A percentile compares a stretch with the other conserved stretches of the same genome.
phyloP scores from a whole-genome alignment of 805 yeast species.

The Saturnispora sanitii region DNA sequence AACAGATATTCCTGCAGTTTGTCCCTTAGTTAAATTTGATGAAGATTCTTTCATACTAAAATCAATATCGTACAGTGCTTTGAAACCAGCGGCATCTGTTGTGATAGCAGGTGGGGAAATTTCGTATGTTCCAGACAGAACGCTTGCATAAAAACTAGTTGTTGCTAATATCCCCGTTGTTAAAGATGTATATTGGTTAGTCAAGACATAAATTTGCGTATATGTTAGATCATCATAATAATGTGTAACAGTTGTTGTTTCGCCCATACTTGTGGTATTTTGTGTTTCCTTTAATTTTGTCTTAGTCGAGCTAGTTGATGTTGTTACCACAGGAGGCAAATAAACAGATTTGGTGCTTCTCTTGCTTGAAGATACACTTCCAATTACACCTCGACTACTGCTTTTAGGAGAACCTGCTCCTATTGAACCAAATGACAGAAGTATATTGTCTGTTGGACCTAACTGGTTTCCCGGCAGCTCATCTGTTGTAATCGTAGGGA shows the following conservation, averaged over 20 bases:
- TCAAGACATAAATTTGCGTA: slow-evolving; percentile 24
- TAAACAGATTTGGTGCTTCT: background rate
- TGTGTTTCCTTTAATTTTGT: no score
- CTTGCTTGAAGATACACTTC: background rate
- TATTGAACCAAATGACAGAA: background rate
- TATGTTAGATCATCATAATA: slow-evolving; percentile 15
- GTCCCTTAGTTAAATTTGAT: slow-evolving; percentile 13
- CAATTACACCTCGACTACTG: background rate
- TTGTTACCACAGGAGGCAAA: background rate
- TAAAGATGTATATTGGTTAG: slow-evolving; percentile 21
- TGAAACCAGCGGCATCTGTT: slow-evolving; percentile 20
- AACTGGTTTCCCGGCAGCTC: slow-evolving; percentile 10
- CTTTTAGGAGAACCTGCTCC: slow-evolving; percentile 1
- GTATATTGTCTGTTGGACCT: background rate
- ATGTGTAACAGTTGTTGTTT: slow-evolving; percentile 14
- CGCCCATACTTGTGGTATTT: slow-evolving; percentile 1
- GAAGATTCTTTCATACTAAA: background rate
- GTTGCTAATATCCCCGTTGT: slow-evolving; percentile 18
- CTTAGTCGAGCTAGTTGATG: slow-evolving; percentile 2
- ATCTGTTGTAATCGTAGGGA: slow-evolving; percentile 14
- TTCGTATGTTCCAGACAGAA: slow-evolving; percentile 11
- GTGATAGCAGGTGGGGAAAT: slow-evolving; percentile 19
- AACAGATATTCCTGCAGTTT: slow-evolving; percentile 25
- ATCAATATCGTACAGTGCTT: slow-evolving; percentile 9
- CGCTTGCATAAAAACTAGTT: slow-evolving; percentile 14